These are phyloP conservation scores for Alternaria sp. DNA, from an alignment of 2,329 filamentous ascomycete genomes.

Conservation along the genomic window DNA sequence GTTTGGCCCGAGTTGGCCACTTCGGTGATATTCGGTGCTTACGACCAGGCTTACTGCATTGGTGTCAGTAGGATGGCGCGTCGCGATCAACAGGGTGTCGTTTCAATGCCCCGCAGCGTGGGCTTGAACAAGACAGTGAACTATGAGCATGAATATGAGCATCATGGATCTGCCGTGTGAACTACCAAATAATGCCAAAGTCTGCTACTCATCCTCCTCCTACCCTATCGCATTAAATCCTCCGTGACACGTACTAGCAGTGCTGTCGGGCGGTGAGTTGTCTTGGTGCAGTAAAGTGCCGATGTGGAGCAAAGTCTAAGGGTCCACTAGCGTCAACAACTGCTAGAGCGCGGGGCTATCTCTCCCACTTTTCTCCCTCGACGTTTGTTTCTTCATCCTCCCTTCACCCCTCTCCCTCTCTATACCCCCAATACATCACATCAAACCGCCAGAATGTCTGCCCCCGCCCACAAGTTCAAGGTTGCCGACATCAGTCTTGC, in stretches of 20 bases:
- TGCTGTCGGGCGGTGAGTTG: slow-evolving; percentile 2
- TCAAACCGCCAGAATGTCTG: slow-evolving; percentile 61
- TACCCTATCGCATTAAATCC: not conserved
- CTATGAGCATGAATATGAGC: not conserved
- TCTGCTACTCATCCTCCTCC: not conserved
- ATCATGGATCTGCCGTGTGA: not conserved
- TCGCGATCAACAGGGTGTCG: slow-evolving; percentile 8
- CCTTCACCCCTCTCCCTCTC: slow-evolving; percentile 17
- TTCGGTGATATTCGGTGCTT: slow-evolving; percentile 6
- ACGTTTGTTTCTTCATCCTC: slow-evolving; percentile 12
- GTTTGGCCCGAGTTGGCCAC: not conserved
- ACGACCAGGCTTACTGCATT: slow-evolving; percentile 3
- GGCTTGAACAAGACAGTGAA: not conserved
- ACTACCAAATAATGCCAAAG: not conserved
- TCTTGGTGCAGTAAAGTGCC: slow-evolving; percentile 9
- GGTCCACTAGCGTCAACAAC: slow-evolving; percentile 15
- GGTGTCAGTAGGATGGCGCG: not conserved
- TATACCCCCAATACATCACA: slow-evolving; percentile 15
- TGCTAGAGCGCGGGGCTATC: slow-evolving; percentile 19
- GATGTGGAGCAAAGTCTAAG: slow-evolving; percentile 9
- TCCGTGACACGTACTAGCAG: not conserved
- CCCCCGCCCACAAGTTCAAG: slow-evolving; percentile 93
- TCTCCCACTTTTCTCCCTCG: slow-evolving; percentile 16
- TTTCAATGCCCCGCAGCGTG: slow-evolving; percentile 7
- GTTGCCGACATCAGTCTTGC: slow-evolving; percentile 96